Percentiles rank a stretch among this genome's conserved stretches.
These are phyloP conservation scores for Acanthamoeba polyphaga DNA, from an alignment of 208 protist species.

Conservation along the genomic window DNA sequence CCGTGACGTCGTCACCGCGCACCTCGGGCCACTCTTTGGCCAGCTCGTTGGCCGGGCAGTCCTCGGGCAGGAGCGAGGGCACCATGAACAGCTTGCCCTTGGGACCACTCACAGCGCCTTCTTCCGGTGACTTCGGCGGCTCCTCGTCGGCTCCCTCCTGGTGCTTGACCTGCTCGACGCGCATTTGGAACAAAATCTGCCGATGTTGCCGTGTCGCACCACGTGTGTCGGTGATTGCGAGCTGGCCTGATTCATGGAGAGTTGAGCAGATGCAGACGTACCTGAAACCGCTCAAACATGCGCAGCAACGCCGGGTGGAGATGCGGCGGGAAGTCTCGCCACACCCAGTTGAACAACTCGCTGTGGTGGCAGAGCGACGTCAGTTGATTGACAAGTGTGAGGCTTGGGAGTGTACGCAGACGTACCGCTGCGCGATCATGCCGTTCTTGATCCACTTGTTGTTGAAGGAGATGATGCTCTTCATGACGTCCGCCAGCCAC, in stretches of 20 bases:
- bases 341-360: conserved; percentile 58
- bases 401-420: neutral
- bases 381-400: neutral
- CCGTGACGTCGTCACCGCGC: neutral
- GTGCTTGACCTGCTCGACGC: neutral
- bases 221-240: neutral
- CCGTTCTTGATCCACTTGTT: conserved; percentile 72
- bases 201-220: neutral
- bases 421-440: conserved; percentile 27
- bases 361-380: neutral
- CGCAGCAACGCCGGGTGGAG: conserved; percentile 40
- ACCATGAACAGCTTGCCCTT: conserved; percentile 51
- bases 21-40: neutral
- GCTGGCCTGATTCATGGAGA: too few relatives aligned
- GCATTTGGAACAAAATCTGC: conserved; percentile 45
- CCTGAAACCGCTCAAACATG: conserved; percentile 65
- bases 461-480: conserved; percentile 64
- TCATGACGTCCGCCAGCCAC: conserved; percentile 67
- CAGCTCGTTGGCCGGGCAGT: neutral
- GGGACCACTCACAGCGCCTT: neutral
- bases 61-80: conserved; percentile 22
- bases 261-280: neutral
- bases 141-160: neutral
- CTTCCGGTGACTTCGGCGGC: neutral
- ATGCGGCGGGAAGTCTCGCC: conserved; percentile 55